These are phyloP conservation scores for Tulasnella calospora DNA, from an alignment of 768 basidiomycete species.

Conservation along the genomic window DNA sequence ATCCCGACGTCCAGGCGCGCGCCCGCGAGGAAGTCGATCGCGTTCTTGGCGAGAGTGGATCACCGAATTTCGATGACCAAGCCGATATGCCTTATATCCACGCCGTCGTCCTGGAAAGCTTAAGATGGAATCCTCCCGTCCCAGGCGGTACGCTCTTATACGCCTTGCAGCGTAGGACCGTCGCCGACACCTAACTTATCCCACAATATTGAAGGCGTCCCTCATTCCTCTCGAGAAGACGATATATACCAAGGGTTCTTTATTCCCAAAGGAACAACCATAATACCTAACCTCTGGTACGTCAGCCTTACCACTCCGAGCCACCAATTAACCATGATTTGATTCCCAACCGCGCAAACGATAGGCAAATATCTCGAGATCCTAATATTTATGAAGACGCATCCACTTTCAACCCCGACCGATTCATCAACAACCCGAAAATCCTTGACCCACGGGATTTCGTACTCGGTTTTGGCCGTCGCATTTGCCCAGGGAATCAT, in stretches of 20 bases:
- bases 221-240: constrained; percentile 19
- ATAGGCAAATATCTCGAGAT: constrained; percentile 9
- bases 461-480: constrained; percentile 1
- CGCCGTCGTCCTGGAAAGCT: constrained; percentile 36
- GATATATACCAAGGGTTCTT: constrained; percentile 24
- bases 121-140: constrained; percentile 36
- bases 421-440: not conserved
- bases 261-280: constrained; percentile 15
- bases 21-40: constrained; percentile 37
- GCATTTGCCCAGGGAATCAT: constrained; percentile 5
- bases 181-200: not conserved
- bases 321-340: not conserved
- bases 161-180: not conserved
- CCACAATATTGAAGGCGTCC: not conserved
- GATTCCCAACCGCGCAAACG: not conserved
- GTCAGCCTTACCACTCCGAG: not conserved
- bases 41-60: constrained; percentile 35
- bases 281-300: constrained; percentile 14
- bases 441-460: constrained; percentile 2
- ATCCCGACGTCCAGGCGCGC: constrained; percentile 31
- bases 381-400: not conserved
- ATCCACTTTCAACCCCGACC: constrained; percentile 18
- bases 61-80: constrained; percentile 37
- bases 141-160: constrained; percentile 45
- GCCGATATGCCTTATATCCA: constrained; percentile 39